phyloP scores from a whole-genome alignment of 371 early-diverging fungal genomes.

The Mucor indicus region DNA sequence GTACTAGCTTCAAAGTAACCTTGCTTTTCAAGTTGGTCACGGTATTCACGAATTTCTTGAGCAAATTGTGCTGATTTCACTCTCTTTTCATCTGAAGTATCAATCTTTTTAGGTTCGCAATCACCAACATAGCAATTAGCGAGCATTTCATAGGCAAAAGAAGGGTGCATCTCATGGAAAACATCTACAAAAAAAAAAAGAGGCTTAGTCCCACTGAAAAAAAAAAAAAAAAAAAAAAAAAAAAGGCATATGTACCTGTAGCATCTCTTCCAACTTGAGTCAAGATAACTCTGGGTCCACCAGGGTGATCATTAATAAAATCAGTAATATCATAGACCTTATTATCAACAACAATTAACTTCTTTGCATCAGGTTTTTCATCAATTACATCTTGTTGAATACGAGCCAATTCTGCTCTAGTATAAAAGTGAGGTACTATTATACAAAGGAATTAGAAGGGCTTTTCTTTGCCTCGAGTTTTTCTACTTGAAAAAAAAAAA shows the following conservation, averaged over 20 bases:
- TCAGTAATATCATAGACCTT: slow-evolving; percentile 90
- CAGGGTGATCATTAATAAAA: slow-evolving; percentile 84
- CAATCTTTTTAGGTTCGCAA: slow-evolving; percentile 46
- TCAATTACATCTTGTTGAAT: slow-evolving; percentile 22
- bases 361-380: slow-evolving; percentile 42
- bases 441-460: too few relatives aligned
- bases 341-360: slow-evolving; percentile 85
- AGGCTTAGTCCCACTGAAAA: too few relatives aligned
- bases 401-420: slow-evolving; percentile 15
- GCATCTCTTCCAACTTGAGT: slow-evolving; percentile 81
- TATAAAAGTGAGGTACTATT: slow-evolving; percentile 1
- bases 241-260: too few relatives aligned
- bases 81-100: too few relatives aligned
- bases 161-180: slow-evolving; percentile 81
- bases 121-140: slow-evolving; percentile 81
- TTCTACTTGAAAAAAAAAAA: too few relatives aligned
- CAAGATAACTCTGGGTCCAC: slow-evolving; percentile 60
- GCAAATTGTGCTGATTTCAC: slow-evolving; percentile 38
- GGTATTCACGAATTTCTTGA: slow-evolving; percentile 62
- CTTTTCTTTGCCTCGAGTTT: too few relatives aligned
- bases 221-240: too few relatives aligned
- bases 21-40: slow-evolving; percentile 45
- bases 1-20: slow-evolving; percentile 67
- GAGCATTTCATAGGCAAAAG: slow-evolving; percentile 62
- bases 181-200: too few relatives aligned